A percentile compares a stretch with the other conserved stretches of the same genome.
phyloP scores from a whole-genome alignment of 495 filamentous ascomycete genomes.

The Umbilicaria muhlenbergii region DNA sequence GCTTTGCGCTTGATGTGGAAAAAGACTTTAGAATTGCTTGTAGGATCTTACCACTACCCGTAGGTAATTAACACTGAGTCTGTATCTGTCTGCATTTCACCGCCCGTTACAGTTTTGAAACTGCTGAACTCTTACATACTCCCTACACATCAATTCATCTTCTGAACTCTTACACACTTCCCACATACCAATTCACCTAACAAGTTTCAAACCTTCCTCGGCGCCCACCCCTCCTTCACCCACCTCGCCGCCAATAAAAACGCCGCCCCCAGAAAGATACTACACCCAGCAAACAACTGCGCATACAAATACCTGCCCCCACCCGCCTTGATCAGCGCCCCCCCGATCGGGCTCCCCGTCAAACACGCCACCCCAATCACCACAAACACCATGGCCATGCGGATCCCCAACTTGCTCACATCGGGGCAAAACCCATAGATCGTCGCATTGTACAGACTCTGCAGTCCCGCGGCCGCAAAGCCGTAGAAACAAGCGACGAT shows the following conservation, averaged over 20 bases:
- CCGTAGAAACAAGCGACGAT: conserved; percentile 48
- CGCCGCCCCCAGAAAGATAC: conserved; percentile 1
- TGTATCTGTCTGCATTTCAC: no score
- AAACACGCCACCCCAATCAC: conserved; percentile 56
- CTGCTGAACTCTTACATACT: no score
- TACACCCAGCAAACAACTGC: conserved; percentile 31
- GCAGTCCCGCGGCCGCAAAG: conserved; percentile 46
- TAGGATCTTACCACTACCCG: no score
- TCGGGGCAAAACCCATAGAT: conserved; percentile 33
- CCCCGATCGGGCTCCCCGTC: conserved; percentile 62
- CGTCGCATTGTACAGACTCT: conserved; percentile 47
- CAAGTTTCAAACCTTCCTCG: conserved; percentile 1
- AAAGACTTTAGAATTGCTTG: no score
- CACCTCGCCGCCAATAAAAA: conserved; percentile 2
- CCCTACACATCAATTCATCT: no score
- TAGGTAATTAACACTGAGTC: no score
- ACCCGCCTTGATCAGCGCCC: conserved; percentile 35
- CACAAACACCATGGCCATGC: conserved; percentile 73
- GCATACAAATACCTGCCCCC: conserved; percentile 40
- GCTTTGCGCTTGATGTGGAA: no score
- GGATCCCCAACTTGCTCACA: conserved; percentile 47
- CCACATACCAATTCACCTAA: background rate
- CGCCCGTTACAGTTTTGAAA: no score
- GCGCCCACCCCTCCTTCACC: conserved; percentile 4
- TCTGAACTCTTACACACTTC: no score